Evolutionary conservation across 192 early-diverging fungal species (phyloP), one percentile per base, ranked within the genome.

Genomic region (Entomortierella beljakovae): DNA sequence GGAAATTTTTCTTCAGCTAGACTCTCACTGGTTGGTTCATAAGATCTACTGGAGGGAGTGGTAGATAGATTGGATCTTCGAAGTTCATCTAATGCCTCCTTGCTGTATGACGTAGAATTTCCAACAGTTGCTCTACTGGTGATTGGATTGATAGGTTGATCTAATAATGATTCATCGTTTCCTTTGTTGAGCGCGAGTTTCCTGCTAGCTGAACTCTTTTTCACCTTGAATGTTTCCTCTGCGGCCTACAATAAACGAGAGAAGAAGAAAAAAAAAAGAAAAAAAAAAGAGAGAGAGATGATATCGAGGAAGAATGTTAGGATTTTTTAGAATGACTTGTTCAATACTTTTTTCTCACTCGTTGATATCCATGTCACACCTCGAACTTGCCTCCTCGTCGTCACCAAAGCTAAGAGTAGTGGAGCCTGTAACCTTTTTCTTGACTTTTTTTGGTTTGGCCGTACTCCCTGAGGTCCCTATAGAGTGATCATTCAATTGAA

Each of bases 1-100:
- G 86, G 82, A 50, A 87, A 87, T 55, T 87, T 87, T 59, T 83
- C 81, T 15, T 73, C 83, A 0, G 75, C 46, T 4, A 83, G 51
- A 38, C 50, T 53, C 10, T 70, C 82, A n/a, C 72, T 74, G 13
- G 52, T 29, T n/a, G 51, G 10, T 25, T 58, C 67, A 38, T 65
- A 50, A 11, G 55, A 64, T 54, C 35, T 54, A 20, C 55, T 70
- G 43, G 37, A 57, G 20, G 66, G 76, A 23, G 82, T 65, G 13
- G 76, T 80, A 3, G 82, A 83, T 3, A 64, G 51, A 3, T 76
- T 83, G 9, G 70, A 69, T 34, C 70, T 57, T 22, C 77, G 59
- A 6, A 83, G 68, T 43, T 80, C 70, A 4, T 83, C 70, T 22
- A 83, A 29, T 35, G 69, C 68, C 28, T 83, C 82, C 34, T 61